phyloP scores from a whole-genome alignment of 163 green algal species.

The Coccomyxa subellipsoidea region DNA sequence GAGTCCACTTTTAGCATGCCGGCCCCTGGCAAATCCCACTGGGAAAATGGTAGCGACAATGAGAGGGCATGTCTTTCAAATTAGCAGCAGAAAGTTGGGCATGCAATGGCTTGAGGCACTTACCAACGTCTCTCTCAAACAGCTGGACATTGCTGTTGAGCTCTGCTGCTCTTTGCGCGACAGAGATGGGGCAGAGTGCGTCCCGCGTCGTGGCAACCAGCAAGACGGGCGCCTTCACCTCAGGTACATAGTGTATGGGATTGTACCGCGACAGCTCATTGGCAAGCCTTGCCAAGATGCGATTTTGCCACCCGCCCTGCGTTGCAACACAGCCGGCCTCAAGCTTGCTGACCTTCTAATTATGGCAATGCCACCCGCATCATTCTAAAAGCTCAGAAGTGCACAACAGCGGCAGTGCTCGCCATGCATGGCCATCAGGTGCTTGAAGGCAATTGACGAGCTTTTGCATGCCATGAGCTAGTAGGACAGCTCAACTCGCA shows the following conservation, averaged over 20 bases:
- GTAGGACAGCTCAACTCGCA: too few relatives aligned
- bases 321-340: not conserved
- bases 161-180: not conserved
- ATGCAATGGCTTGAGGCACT: not conserved
- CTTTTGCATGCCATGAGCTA: too few relatives aligned
- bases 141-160: not conserved
- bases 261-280: constrained; percentile 32
- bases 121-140: not conserved
- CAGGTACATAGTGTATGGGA: constrained; percentile 17
- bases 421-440: too few relatives aligned
- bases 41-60: too few relatives aligned
- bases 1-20: not conserved
- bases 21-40: too few relatives aligned
- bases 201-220: constrained; percentile 23
- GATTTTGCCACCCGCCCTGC: constrained; percentile 37
- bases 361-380: too few relatives aligned
- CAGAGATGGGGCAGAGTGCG: constrained; percentile 22
- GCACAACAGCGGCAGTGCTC: too few relatives aligned
- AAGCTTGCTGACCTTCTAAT: too few relatives aligned
- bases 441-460: too few relatives aligned
- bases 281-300: constrained; percentile 26
- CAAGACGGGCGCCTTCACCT: constrained; percentile 27
- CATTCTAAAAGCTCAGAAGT: too few relatives aligned
- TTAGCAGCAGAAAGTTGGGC: not conserved
- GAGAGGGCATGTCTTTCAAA: not conserved